A percentile compares a stretch with the other conserved stretches of the same genome.
Evolutionary conservation across 257 asterid genomes (phyloP).

Genomic region (Cinchona pubescens): DNA sequence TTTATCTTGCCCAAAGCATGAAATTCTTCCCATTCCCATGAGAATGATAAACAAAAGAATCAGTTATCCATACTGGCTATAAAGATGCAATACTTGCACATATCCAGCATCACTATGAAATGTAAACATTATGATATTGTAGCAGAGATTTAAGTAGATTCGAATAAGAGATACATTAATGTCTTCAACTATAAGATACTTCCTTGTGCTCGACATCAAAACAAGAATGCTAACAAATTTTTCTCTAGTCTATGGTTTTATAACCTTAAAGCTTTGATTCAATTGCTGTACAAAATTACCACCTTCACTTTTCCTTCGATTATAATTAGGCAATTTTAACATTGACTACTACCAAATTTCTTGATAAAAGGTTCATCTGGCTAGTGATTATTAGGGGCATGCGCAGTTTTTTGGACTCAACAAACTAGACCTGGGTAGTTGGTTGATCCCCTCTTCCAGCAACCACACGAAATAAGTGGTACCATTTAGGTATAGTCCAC

Average conservation of each 20-base stretch:
- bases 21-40: no score
- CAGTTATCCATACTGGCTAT: no score
- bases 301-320: neutral
- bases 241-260: neutral
- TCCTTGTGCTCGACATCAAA: neutral
- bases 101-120: neutral
- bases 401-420: neutral
- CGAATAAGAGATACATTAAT: neutral
- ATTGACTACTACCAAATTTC: neutral
- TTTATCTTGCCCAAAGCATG: no score
- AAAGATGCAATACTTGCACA: neutral
- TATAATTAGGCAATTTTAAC: neutral
- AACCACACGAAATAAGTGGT: neutral
- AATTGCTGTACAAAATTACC: neutral
- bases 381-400: neutral
- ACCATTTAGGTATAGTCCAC: slow-evolving; percentile 40
- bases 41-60: no score
- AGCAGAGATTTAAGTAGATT: neutral
- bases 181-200: neutral
- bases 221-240: neutral
- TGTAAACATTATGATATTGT: no score
- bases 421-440: neutral
- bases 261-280: no score
- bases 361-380: no score
- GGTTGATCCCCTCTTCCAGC: neutral